Evolutionary conservation across 805 yeast genomes (phyloP), one percentile per base, ranked within the genome.

Genomic region (Pichia sporocuriosa): DNA sequence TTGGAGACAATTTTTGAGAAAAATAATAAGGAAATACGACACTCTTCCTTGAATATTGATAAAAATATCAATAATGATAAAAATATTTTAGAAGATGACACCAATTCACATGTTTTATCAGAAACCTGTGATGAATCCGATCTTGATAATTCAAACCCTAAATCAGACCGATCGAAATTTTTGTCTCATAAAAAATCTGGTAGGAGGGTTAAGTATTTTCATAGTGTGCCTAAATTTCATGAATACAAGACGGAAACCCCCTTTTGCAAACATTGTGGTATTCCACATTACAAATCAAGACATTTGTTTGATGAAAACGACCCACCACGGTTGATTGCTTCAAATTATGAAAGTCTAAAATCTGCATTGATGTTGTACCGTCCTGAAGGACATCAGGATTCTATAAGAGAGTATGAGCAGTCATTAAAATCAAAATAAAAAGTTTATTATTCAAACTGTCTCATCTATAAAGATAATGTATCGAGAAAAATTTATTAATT

Each of bases 241-340:
- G 13, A 21, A 16, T 33, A 33, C 16, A 9, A 22, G 5, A 15
- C 23, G 5, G 12, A 8, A 1, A n/a, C 26, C 3, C 36, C 36
- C 4, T 33, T 33, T 10, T 33, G 36, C 23, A 33, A 23, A n/a
- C 36, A 33, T 33, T 33, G 36, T 15, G 36, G 36, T 12, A 33
- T 33, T 23, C 36, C 36, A 7, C 36, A 33, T 22, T n/a, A 4
- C 12, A 33, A 33, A 33, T 19, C 21, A 8, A 19, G 17, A 23
- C 36, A 33, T 33, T n/a, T 23, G 10, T 33, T 33, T 12, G 23
- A 13, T 16, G 28, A 33, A 5, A 13, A 15, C 1, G 20, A 33
- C 15, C 36, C 36, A 10, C 21, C 28, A 6, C 7, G 16, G 4
- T 6, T 33, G 4, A 16, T 6, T 15, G n/a, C 23, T 9, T 4